Base-by-base conservation (phyloP, 352 stramenopile species). In the Phytophthora palmivora region DNA sequence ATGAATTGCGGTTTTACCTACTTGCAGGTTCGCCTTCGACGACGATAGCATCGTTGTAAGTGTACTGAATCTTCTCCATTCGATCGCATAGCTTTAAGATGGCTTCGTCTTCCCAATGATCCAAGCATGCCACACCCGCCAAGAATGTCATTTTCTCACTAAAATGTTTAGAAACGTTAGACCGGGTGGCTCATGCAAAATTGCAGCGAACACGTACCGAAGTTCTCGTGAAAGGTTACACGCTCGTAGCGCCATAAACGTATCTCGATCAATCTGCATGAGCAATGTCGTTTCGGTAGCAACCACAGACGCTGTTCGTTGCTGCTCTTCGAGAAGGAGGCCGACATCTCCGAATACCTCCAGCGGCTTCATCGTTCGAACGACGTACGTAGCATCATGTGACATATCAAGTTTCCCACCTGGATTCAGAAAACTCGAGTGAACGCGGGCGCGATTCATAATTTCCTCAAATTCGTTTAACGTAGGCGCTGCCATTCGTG, bases 311-410 rank as follows among this genome's bases (percentile, higher is more conserved):
- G 83, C 83, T 16, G 83, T 92, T 9, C 83, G 81, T 12, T 77
- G 67, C 37, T 88, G 78, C 21, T 88, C 78, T 44, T 58, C 72
- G 4, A 80, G 75, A 15, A 92, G 61, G 26, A 92, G 19, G 0
- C 83, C 83, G 16, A 89, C 77, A 37, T 92, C 83, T 2, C 83
- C 83, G 51, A 92, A 92, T 21, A 83, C 87, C 58, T 92, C 83
- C 30, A 89, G 70, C 0, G 70, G 57, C 57, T 89, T 89, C 65
- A 92, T 70, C 7, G 53, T 80, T 3, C 79, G 78, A 39, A 92
- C 81, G 11, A 88, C 67, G 41, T 92, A 90, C 42, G 60, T 88
- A 16, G 76, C 72, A 28, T 78, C 66, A 26, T 83, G 68, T 4
- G 70, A 65, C 49, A 41, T 67, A 80, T 82, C 74, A 2, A 79